Conservation (phyloP, 345 rosid species). For the Citrus mangshanensis region DNA sequence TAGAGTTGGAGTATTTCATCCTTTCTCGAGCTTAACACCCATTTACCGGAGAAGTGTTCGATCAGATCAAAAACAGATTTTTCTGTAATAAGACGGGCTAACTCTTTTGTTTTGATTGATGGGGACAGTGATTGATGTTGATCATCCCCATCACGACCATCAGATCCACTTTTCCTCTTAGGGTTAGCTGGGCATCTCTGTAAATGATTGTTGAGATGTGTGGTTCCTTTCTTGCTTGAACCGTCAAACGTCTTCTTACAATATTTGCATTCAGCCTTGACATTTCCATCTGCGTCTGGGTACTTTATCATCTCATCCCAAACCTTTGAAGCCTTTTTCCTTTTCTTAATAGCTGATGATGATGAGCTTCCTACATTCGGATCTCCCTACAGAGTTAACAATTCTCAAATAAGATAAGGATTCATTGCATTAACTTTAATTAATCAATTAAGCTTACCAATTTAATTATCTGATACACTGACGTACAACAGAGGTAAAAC, state of each 20-base stretch:
- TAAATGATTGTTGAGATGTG: background rate
- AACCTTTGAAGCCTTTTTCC: background rate
- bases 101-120: too few relatives aligned
- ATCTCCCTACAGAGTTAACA: too few relatives aligned
- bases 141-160: background rate
- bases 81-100: background rate
- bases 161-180: too few relatives aligned
- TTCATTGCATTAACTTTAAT: too few relatives aligned
- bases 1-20: background rate
- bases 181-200: background rate
- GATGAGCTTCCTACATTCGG: too few relatives aligned
- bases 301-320: background rate
- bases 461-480: too few relatives aligned
- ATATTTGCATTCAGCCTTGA: background rate
- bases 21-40: background rate
- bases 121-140: too few relatives aligned
- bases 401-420: too few relatives aligned
- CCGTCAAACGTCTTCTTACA: background rate
- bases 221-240: conserved; percentile 4
- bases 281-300: background rate
- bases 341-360: background rate
- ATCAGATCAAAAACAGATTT: background rate
- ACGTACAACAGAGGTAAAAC: too few relatives aligned
- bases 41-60: background rate
- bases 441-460: too few relatives aligned